Conservation (phyloP, 2,329 filamentous ascomycete genomes). For the Xylariaceae sp. region DNA sequence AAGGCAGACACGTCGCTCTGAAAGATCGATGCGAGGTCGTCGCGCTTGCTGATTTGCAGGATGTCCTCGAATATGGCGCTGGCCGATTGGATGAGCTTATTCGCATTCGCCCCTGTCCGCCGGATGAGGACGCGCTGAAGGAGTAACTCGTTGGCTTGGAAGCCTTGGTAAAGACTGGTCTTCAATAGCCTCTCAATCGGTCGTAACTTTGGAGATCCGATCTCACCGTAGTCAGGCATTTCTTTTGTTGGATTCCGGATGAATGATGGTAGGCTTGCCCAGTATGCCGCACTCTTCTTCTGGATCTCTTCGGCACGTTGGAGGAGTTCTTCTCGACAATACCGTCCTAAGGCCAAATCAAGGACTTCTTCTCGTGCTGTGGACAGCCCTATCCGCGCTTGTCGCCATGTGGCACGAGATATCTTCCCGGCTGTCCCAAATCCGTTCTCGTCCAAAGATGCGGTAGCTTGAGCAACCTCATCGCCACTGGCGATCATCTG, state of each 20-base stretch:
- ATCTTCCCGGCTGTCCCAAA: slow-evolving; percentile 26
- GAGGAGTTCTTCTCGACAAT: slow-evolving; percentile 31
- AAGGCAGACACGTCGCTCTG: slow-evolving; percentile 30
- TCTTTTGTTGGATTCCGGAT: slow-evolving; percentile 24
- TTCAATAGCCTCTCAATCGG: slow-evolving; percentile 27
- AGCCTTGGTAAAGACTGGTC: slow-evolving; percentile 24
- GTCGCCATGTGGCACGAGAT: slow-evolving; percentile 25
- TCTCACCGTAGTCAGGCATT: slow-evolving; percentile 18
- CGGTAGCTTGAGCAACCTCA: slow-evolving; percentile 25
- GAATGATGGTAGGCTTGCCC: slow-evolving; percentile 26
- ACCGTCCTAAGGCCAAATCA: slow-evolving; percentile 31
- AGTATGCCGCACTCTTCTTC: slow-evolving; percentile 23
- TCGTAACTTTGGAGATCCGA: slow-evolving; percentile 10
- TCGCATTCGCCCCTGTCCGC: slow-evolving; percentile 31
- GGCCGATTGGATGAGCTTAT: slow-evolving; percentile 31
- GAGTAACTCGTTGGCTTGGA: slow-evolving; percentile 30
- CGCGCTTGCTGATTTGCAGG: slow-evolving; percentile 29
- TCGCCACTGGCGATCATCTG: slow-evolving; percentile 27
- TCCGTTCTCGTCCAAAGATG: slow-evolving; percentile 29
- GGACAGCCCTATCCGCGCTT: slow-evolving; percentile 26
- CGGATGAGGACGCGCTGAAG: slow-evolving; percentile 34
- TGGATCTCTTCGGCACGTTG: slow-evolving; percentile 25
- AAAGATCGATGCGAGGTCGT: slow-evolving; percentile 29
- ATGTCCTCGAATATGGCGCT: slow-evolving; percentile 32
- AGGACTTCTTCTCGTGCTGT: slow-evolving; percentile 33